Base-by-base conservation (phyloP, 148 eudicot genomes). In the Chenopodium suecicum region DNA sequence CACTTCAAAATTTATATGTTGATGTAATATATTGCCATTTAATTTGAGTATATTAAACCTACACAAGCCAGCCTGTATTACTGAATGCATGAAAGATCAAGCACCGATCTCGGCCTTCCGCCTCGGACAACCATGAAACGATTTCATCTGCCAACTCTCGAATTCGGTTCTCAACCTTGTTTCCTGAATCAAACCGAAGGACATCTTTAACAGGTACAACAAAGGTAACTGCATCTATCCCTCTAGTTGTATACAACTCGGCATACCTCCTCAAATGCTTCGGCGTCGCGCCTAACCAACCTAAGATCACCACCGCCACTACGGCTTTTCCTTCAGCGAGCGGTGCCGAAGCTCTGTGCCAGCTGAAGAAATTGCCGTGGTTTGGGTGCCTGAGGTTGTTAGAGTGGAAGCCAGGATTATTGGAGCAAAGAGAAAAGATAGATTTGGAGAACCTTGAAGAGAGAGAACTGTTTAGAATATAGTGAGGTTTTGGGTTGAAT, bases 41-140 rank as follows among this genome's bases (percentile, higher is more conserved):
- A 32, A 32, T 32, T 2, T 32, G 34, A 32, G 34, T 32, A 32
- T 32, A 32, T 32, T 37, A 37, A 89, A 90, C 93, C 93, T 91
- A 97, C 98, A 89, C 98, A 88, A 97, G 95, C 99, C 99, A 97
- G 75, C 99, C 99, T 11, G 99, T 94, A 37, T 91, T 94, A 80
- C 99, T 97, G 76, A 92, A 97, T 17, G 98, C 91, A 19, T 97
- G 99, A 75, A 97, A 92, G 29, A 97, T 56, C 90, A 97, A 87
- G 32, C 84, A 62, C 79, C 96, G 85, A n/a, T 88, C 85, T 8
- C 86, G 78, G 41, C 88, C 92, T 68, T 79, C 83, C 74, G 83
- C 88, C 2, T 91, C 82, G 58, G 87, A 81, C 82, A 91, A 70
- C 99, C 99, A 97, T 78, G 79, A 75, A 37, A 88, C 88, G 2